Evolutionary conservation across 306 rosid genomes (phyloP), one percentile per base, ranked within the genome.

Genomic region (Citrullus mucosospermus): DNA sequence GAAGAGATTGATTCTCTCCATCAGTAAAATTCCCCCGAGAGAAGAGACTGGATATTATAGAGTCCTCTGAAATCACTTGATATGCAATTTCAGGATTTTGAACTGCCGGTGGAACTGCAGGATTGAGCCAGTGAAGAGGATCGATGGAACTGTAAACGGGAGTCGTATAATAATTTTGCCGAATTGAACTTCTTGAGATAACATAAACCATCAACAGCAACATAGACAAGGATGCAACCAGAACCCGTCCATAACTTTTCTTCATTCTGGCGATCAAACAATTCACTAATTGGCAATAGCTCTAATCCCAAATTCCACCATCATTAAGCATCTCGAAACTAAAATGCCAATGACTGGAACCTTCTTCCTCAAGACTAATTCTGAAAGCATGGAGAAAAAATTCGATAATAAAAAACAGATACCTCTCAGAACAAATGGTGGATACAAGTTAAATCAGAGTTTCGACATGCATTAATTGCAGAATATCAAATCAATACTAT

Each of bases 111-210:
- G 98, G 89, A 80, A 78, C 81, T 66, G 63, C 82, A 60, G 93
- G 78, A 78, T 86, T 82, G 83, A 92, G 78, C 99, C 97, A 96
- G 84, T 90, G 83, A 59, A 96, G 89, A 83, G 98, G 96, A 89
- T 92, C 88, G 17, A 90, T 84, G 54, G 82, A 77, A 81, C 90
- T 95, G 78, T 82, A 68, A 48, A 85, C 32, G 28, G 92, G 86
- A 63, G 73, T 78, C 59, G 81, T 78, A 77, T 87, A 83, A 86
- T 86, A 88, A 85, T 84, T 84, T 80, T 89, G 81, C 78, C 86
- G 79, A 71, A 83, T 78, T 41, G 97, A 90, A 85, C 83, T 89
- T 81, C 85, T 91, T 78, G 85, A 78, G 82, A 89, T 57, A 80
- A 87, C 93, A 80, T 96, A 88, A 85, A 93, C 87, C 86, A 96